Evolutionary conservation across 352 stramenopile genomes (phyloP).

Genomic region (Phytopythium cucurbitacearum): DNA sequence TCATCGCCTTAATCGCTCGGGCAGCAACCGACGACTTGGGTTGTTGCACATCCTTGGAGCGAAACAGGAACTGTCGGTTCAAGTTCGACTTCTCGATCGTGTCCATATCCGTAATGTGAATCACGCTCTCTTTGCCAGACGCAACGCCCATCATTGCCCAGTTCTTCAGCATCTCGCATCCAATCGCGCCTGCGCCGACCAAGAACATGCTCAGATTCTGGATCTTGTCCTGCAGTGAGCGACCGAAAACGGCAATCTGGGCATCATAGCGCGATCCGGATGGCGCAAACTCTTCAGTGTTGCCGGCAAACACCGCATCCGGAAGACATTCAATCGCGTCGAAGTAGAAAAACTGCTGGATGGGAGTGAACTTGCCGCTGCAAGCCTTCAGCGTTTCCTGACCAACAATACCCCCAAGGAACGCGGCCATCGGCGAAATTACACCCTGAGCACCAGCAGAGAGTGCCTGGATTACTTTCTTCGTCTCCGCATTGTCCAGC

Average conservation of each 20-base stretch:
- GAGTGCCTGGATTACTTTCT: conserved; percentile 74
- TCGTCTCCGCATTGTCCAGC: conserved; percentile 58
- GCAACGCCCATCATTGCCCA: conserved; percentile 99
- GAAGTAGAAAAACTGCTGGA: conserved; percentile 99
- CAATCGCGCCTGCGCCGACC: conserved; percentile 98
- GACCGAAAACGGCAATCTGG: conserved; percentile 90
- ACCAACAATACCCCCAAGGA: conserved; percentile 96
- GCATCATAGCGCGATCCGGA: conserved; percentile 90
- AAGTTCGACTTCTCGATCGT: conserved; percentile 99
- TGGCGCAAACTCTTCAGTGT: conserved; percentile 52
- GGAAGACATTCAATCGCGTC: conserved; percentile 97
- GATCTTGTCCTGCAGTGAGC: conserved; percentile 74
- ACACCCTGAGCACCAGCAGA: conserved; percentile 87
- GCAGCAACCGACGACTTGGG: conserved; percentile 95
- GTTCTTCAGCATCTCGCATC: conserved; percentile 99
- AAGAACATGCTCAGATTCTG: conserved; percentile 93
- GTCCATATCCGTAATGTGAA: conserved; percentile 99
- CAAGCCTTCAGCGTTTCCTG: conserved; percentile 99
- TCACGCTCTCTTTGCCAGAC: conserved; percentile 73
- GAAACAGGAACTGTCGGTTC: conserved; percentile 99
- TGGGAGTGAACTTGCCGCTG: conserved; percentile 98
- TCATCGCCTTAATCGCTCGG: conserved; percentile 93
- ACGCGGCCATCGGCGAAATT: conserved; percentile 95
- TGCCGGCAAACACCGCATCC: conserved; percentile 53
- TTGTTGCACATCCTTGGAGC: conserved; percentile 95